Percentiles rank a stretch among this genome's conserved stretches.
phyloP scores from a whole-genome alignment of 2,329 filamentous ascomycete species.

The Gnomoniopsis smithogilvyi region DNA sequence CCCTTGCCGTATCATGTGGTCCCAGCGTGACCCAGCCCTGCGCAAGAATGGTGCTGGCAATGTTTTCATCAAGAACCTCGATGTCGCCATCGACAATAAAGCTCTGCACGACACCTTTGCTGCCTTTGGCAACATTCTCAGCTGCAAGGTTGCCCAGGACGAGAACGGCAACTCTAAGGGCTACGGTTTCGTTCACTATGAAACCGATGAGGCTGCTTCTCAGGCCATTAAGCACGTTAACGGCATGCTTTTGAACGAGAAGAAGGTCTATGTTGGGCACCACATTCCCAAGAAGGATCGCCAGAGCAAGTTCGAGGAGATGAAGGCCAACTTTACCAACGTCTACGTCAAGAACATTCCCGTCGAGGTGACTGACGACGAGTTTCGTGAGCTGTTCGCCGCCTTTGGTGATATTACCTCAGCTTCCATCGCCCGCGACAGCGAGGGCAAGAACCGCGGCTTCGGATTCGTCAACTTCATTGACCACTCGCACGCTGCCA shows the following conservation, averaged over 20 bases:
- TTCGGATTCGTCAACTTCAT: slow-evolving; percentile 97
- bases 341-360: slow-evolving; percentile 99
- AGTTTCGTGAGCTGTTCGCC: slow-evolving; percentile 93
- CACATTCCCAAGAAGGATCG: slow-evolving; percentile 99
- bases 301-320: slow-evolving; percentile 99
- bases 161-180: slow-evolving; percentile 97
- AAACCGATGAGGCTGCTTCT: slow-evolving; percentile 94
- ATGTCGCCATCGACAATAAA: slow-evolving; percentile 99
- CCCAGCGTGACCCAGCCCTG: slow-evolving; percentile 96
- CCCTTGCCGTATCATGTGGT: slow-evolving; percentile 99
- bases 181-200: slow-evolving; percentile 99
- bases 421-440: slow-evolving; percentile 85
- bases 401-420: slow-evolving; percentile 93
- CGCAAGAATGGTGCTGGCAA: slow-evolving; percentile 99
- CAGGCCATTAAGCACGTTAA: slow-evolving; percentile 99
- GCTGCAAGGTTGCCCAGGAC: slow-evolving; percentile 99
- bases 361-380: slow-evolving; percentile 79
- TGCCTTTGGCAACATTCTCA: slow-evolving; percentile 97
- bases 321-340: slow-evolving; percentile 99
- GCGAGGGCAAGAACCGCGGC: slow-evolving; percentile 88
- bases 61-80: slow-evolving; percentile 99
- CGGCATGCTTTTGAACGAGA: slow-evolving; percentile 99
- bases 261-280: slow-evolving; percentile 99
- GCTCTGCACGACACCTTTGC: slow-evolving; percentile 99
- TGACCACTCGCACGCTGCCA: slow-evolving; percentile 80